Percentiles rank a stretch among this genome's conserved stretches.
These are phyloP conservation scores for Penicillium sp. DNA, from an alignment of 2,329 filamentous ascomycete genomes.

Conservation along the genomic window DNA sequence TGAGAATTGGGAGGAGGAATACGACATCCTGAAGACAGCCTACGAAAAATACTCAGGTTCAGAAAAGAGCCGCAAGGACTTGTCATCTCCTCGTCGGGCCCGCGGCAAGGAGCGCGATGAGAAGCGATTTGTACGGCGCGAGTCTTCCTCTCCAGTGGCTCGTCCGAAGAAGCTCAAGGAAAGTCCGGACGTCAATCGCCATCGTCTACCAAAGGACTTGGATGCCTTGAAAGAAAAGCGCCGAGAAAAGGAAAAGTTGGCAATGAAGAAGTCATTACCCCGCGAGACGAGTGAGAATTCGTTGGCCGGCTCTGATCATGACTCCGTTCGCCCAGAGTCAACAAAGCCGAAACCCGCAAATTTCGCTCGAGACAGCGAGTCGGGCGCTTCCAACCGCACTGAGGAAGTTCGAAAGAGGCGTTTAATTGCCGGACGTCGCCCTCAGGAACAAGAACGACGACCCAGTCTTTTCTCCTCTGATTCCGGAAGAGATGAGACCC, in stretches of 20 bases:
- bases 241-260: conserved; percentile 28
- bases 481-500: conserved; percentile 36
- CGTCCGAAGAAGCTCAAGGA: conserved; percentile 28
- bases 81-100: conserved; percentile 36
- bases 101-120: conserved; percentile 39
- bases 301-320: conserved; percentile 30
- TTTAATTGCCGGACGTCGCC: conserved; percentile 39
- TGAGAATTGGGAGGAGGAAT: conserved; percentile 85
- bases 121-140: conserved; percentile 29
- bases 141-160: conserved; percentile 39
- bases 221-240: conserved; percentile 24
- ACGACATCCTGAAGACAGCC: conserved; percentile 67
- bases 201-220: conserved; percentile 22
- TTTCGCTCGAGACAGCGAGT: conserved; percentile 30
- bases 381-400: conserved; percentile 19
- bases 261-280: conserved; percentile 7
- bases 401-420: conserved; percentile 39
- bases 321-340: conserved; percentile 24
- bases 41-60: conserved; percentile 37
- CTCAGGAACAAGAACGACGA: conserved; percentile 33
- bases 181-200: conserved; percentile 29
- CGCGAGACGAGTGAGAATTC: conserved; percentile 23
- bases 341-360: conserved; percentile 26
- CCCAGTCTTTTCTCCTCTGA: conserved; percentile 39
- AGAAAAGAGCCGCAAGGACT: conserved; percentile 31